These are phyloP conservation scores for Aspergillus cejpii DNA, from an alignment of 2,329 filamentous ascomycete genomes.

Conservation along the genomic window DNA sequence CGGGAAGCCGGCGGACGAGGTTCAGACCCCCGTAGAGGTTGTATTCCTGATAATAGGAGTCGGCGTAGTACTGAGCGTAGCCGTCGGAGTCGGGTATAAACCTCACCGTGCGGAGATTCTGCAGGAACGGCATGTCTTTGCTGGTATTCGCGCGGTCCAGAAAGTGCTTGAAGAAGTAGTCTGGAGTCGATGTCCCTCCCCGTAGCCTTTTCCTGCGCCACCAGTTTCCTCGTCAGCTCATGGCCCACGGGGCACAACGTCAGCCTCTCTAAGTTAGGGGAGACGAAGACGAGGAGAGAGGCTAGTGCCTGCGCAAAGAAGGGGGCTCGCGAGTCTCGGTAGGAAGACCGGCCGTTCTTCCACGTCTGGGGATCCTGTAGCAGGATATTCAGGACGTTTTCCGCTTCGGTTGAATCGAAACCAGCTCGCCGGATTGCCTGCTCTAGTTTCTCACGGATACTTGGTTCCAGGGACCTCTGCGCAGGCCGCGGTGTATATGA, in stretches of 20 bases:
- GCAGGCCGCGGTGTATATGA: not conserved
- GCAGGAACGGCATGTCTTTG: not conserved
- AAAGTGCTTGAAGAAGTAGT: not conserved
- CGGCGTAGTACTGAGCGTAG: not conserved
- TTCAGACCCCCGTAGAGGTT: not conserved
- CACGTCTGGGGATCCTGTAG: not conserved
- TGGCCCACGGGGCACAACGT: not conserved
- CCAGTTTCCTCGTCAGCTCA: not conserved
- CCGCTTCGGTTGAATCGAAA: not conserved
- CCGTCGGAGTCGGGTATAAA: not conserved
- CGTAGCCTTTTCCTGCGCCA: not conserved
- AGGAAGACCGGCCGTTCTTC: too few species aligned
- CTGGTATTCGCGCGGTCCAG: not conserved
- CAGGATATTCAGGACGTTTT: not conserved
- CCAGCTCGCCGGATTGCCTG: not conserved
- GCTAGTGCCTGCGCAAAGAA: not conserved
- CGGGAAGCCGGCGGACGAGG: constrained; percentile 1
- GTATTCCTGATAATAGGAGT: constrained; percentile 2
- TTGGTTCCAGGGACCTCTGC: not conserved
- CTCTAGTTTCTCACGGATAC: not conserved
- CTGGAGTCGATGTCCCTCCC: not conserved
- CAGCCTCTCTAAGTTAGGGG: not conserved
- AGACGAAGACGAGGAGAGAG: not conserved
- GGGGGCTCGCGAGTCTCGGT: too few species aligned
- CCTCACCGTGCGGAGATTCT: not conserved